phyloP scores from a whole-genome alignment of 208 protist genomes.

The Leishmania tropica region DNA sequence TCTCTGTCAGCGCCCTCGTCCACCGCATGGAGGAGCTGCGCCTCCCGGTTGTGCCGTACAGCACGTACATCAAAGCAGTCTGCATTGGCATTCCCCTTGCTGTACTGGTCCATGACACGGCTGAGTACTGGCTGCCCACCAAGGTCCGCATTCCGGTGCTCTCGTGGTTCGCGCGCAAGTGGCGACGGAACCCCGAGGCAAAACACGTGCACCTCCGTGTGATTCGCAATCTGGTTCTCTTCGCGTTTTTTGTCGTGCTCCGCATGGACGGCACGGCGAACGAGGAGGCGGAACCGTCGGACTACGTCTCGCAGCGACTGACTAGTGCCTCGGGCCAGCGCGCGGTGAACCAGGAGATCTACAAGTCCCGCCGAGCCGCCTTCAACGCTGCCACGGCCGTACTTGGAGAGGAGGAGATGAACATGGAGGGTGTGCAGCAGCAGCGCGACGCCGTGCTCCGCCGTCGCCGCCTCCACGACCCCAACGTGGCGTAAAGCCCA shows the following conservation, averaged over 20 bases:
- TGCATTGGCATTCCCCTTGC: slow-evolving; percentile 73
- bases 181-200: slow-evolving; percentile 60
- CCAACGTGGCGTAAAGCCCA: slow-evolving; percentile 37
- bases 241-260: slow-evolving; percentile 71
- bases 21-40: slow-evolving; percentile 66
- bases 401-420: slow-evolving; percentile 79
- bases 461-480: slow-evolving; percentile 80
- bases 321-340: slow-evolving; percentile 50
- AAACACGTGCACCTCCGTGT: slow-evolving; percentile 57
- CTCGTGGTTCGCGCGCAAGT: slow-evolving; percentile 78
- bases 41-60: slow-evolving; percentile 58
- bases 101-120: slow-evolving; percentile 81
- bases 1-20: slow-evolving; percentile 72
- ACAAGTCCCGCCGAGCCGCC: slow-evolving; percentile 54
- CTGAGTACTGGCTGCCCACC: slow-evolving; percentile 78
- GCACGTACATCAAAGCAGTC: slow-evolving; percentile 59
- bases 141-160: slow-evolving; percentile 56
- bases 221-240: slow-evolving; percentile 71
- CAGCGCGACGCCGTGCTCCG: slow-evolving; percentile 84
- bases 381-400: slow-evolving; percentile 67
- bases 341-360: slow-evolving; percentile 65
- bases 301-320: slow-evolving; percentile 76
- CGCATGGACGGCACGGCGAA: slow-evolving; percentile 45
- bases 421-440: slow-evolving; percentile 71
- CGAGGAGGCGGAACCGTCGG: slow-evolving; percentile 49